A percentile compares a stretch with the other conserved stretches of the same genome.
phyloP scores from a whole-genome alignment of 2,329 filamentous ascomycete genomes.

The Samsoniella hepiali region DNA sequence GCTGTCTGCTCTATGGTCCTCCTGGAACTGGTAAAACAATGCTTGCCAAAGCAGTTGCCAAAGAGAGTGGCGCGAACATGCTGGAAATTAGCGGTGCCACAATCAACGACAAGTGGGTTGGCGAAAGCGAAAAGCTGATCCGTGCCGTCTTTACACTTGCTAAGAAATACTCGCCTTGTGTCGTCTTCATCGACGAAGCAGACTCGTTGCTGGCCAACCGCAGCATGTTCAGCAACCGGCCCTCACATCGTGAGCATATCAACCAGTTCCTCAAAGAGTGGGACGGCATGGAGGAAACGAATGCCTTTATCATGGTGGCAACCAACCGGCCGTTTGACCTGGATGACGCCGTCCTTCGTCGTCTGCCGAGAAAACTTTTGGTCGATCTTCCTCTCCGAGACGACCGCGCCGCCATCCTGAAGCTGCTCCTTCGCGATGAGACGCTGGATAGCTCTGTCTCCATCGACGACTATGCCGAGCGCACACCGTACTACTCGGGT shows the following conservation, averaged over 20 bases:
- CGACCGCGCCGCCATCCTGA: slow-evolving; percentile 66
- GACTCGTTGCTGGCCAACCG: slow-evolving; percentile 86
- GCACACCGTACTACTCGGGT: slow-evolving; percentile 75
- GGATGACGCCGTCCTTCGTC: slow-evolving; percentile 80
- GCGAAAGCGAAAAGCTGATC: slow-evolving; percentile 94
- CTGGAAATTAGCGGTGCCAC: slow-evolving; percentile 88
- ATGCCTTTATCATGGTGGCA: slow-evolving; percentile 96
- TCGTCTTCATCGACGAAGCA: slow-evolving; percentile 96
- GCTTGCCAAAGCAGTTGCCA: slow-evolving; percentile 65
- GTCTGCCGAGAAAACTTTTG: slow-evolving; percentile 68
- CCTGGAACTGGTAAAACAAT: slow-evolving; percentile 76
- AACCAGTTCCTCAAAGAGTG: slow-evolving; percentile 97
- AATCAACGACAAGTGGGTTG: slow-evolving; percentile 95
- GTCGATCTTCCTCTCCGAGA: slow-evolving; percentile 67
- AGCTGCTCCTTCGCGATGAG: slow-evolving; percentile 69
- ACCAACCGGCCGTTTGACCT: slow-evolving; percentile 95
- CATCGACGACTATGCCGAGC: slow-evolving; percentile 59
- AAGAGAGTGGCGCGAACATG: slow-evolving; percentile 65
- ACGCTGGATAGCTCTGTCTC: slow-evolving; percentile 58
- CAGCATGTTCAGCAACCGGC: slow-evolving; percentile 60
- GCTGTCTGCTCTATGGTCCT: slow-evolving; percentile 82
- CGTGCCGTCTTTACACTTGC: slow-evolving; percentile 87
- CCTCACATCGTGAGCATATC: slow-evolving; percentile 80
- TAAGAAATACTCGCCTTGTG: slow-evolving; percentile 84
- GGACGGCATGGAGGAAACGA: slow-evolving; percentile 81